Percentiles rank a stretch among this genome's conserved stretches.
phyloP scores from a whole-genome alignment of 73 alveolate species.

The Blepharisma stoltei region DNA sequence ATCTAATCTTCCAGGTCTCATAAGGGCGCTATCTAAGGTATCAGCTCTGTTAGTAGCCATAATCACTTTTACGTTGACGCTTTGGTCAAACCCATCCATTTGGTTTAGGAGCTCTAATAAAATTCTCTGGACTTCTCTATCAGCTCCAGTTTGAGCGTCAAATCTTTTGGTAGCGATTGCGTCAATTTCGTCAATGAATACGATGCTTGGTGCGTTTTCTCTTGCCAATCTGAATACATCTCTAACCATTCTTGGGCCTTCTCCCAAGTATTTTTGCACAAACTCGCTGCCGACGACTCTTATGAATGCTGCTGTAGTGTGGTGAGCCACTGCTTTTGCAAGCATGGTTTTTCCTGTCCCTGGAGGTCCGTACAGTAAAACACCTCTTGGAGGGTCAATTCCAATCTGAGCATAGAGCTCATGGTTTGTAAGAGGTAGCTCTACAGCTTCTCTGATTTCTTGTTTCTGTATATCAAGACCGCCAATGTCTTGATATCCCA shows the following conservation, averaged over 20 bases:
- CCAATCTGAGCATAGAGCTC: conserved; percentile 99
- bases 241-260: conserved; percentile 99
- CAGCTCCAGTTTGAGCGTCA: conserved; percentile 98
- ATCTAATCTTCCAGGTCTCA: conserved; percentile 96
- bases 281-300: conserved; percentile 98
- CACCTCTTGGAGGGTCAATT: conserved; percentile 99
- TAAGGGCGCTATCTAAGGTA: conserved; percentile 96
- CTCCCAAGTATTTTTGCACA: conserved; percentile 99
- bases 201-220: conserved; percentile 98
- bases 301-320: conserved; percentile 96
- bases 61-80: conserved; percentile 86
- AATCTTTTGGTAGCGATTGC: conserved; percentile 92
- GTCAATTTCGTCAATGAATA: conserved; percentile 99
- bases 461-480: conserved; percentile 98
- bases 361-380: conserved; percentile 98
- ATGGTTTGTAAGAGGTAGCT: conserved; percentile 96
- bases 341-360: conserved; percentile 99
- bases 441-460: conserved; percentile 99
- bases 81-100: conserved; percentile 98
- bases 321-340: conserved; percentile 98
- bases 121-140: conserved; percentile 92
- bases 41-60: conserved; percentile 99
- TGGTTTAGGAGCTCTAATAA: conserved; percentile 93
- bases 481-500: conserved; percentile 94
- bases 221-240: conserved; percentile 98